A percentile compares a stretch with the other conserved stretches of the same genome.
Conservation (phyloP, 2,329 filamentous ascomycete genomes). For the Hymenoscyphus infarciens region DNA sequence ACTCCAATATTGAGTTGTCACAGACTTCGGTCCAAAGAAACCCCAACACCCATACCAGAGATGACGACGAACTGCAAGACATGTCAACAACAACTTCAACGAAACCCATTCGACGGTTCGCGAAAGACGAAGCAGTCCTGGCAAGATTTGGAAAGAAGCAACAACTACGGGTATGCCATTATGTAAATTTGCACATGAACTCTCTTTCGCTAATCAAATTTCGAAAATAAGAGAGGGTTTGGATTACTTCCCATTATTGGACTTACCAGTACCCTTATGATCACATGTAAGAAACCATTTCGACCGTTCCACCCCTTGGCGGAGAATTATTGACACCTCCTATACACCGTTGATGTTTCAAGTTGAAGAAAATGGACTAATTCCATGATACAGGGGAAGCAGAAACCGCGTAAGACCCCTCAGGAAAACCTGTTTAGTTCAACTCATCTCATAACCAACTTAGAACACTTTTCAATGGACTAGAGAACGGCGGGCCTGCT, state of each 20-base stretch:
- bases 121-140: conserved; percentile 12
- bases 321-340: background rate
- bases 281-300: background rate
- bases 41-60: background rate
- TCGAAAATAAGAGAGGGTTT: background rate
- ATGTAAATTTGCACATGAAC: too few relatives aligned
- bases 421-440: background rate
- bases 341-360: background rate
- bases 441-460: background rate
- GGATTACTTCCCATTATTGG: conserved; percentile 2
- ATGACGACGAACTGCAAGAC: background rate
- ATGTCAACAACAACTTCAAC: background rate
- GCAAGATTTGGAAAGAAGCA: conserved; percentile 15
- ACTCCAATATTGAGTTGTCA: background rate
- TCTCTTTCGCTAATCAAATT: background rate
- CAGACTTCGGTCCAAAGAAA: background rate
- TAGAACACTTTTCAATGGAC: conserved; percentile 1
- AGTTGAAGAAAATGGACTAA: background rate
- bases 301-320: too few relatives aligned
- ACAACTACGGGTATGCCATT: background rate
- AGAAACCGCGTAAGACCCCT: background rate
- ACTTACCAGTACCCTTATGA: conserved; percentile 2
- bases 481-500: background rate
- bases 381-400: background rate
- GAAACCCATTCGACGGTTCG: background rate